Conservation (phyloP, 225 moss, liverwort and hornwort species). For the Pseudoscleropodium purum region DNA sequence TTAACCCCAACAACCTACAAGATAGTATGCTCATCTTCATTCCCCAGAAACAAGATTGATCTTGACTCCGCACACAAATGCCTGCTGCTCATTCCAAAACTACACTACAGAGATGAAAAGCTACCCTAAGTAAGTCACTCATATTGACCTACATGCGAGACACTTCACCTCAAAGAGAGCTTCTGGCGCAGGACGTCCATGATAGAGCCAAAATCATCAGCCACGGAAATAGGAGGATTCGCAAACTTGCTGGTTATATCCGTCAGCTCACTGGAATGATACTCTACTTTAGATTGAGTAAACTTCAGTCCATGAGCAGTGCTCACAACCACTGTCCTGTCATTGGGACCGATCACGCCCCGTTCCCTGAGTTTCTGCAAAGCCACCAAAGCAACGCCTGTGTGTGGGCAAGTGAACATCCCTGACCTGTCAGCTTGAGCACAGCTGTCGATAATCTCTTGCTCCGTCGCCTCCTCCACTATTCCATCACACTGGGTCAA, state of each 20-base stretch:
- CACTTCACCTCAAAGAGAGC: slow-evolving; percentile 30
- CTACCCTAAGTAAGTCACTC: background rate
- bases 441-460: slow-evolving; percentile 51
- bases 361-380: slow-evolving; percentile 38
- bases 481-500: slow-evolving; percentile 30
- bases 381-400: slow-evolving; percentile 45
- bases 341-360: slow-evolving; percentile 25
- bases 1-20: background rate
- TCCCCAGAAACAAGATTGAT: background rate
- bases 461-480: slow-evolving; percentile 55
- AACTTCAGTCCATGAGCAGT: slow-evolving; percentile 56
- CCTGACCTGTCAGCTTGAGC: slow-evolving; percentile 50
- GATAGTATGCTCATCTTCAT: background rate
- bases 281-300: slow-evolving; percentile 52
- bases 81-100: background rate
- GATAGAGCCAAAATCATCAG: slow-evolving; percentile 46
- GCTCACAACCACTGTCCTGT: slow-evolving; percentile 46
- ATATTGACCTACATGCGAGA: background rate
- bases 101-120: slow-evolving; percentile 6
- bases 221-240: slow-evolving; percentile 39
- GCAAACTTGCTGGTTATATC: slow-evolving; percentile 35
- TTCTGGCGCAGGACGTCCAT: slow-evolving; percentile 55
- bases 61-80: background rate
- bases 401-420: slow-evolving; percentile 58
- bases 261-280: slow-evolving; percentile 41